A percentile compares a stretch with the other conserved stretches of the same genome.
Conservation (phyloP, 768 basidiomycete species). For the Lactifluus pinguis region DNA sequence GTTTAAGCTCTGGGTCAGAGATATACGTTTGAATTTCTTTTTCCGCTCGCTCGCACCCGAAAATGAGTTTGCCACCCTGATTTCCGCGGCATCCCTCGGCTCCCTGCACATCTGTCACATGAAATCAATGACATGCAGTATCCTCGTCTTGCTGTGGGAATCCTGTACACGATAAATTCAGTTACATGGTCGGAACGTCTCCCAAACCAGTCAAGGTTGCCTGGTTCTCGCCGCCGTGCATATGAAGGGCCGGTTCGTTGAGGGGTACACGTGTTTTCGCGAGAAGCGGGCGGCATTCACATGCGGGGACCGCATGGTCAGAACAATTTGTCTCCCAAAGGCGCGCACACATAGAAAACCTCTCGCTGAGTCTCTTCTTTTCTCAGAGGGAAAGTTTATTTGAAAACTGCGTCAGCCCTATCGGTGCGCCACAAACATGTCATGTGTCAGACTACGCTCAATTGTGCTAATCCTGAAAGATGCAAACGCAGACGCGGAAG, state of each 20-base stretch:
- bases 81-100: not conserved
- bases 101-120: slow-evolving; percentile 7
- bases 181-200: not conserved
- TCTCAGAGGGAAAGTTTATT: not conserved
- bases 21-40: not conserved
- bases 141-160: not conserved
- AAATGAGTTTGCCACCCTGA: not conserved
- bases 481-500: not conserved
- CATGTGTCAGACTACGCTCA: not conserved
- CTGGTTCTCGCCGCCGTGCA: not conserved
- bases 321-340: not conserved
- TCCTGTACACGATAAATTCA: not conserved
- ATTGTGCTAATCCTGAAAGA: not conserved
- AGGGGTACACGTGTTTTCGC: slow-evolving; percentile 13
- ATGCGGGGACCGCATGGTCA: slow-evolving; percentile 9
- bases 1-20: not conserved
- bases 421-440: not conserved
- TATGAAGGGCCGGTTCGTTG: not conserved
- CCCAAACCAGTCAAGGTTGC: not conserved
- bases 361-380: not conserved
- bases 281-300: not conserved
- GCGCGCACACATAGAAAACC: not conserved
- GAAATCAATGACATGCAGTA: not conserved
- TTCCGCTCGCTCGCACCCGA: not conserved
- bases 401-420: not conserved